Base-by-base conservation (phyloP, 2,329 filamentous ascomycete species). In the Colletotrichum sp. region DNA sequence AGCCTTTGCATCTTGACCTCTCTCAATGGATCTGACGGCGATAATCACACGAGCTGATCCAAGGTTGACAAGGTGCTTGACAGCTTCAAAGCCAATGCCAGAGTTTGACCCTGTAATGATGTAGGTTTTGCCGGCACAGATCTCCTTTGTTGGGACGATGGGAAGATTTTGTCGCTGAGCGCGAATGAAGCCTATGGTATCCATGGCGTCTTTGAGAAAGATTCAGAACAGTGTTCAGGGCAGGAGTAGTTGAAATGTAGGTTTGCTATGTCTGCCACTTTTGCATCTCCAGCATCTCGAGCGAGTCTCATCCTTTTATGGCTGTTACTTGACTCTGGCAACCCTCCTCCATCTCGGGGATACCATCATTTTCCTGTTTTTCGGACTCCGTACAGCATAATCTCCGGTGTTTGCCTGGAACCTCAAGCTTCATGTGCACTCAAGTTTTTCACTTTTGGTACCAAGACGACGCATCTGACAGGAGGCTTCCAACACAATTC, bases 181-280 rank as follows among this genome's bases (percentile, higher is more conserved):
- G 6, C 43, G 43, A 52, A 52, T 21, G n/a, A 52, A 52, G 10
- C 43, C 43, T 21, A 52, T 52, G 10, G 43, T 52, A 13, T 52
- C 43, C 43, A 52, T 52, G n/a, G n/a, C 12, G 12, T 4, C 43
- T 24, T 21, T 13, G 6, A 0, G 6, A 52, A 8, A 3, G 12
- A 8, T 21, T 21, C 43, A 13, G n/a, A 1, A 13, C 0, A 13
- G 4, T 1, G 2, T 13, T 48, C n/a, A 13, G n/a, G n/a, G 43
- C n/a, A 13, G n/a, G 6, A 12, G n/a, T 8, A 24, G n/a, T 52
- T 21, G 3, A 21, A 36, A 36, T 16, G 34, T 52, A 21, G 43
- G n/a, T 52, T 21, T 52, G 43, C n/a, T 3, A 3, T 21, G n/a
- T 21, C n/a, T 13, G 43, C 43, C 1, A 21, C 10, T 24, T 13